Conservation (phyloP, 2,329 filamentous ascomycete species). For the Penicillium sp. region DNA sequence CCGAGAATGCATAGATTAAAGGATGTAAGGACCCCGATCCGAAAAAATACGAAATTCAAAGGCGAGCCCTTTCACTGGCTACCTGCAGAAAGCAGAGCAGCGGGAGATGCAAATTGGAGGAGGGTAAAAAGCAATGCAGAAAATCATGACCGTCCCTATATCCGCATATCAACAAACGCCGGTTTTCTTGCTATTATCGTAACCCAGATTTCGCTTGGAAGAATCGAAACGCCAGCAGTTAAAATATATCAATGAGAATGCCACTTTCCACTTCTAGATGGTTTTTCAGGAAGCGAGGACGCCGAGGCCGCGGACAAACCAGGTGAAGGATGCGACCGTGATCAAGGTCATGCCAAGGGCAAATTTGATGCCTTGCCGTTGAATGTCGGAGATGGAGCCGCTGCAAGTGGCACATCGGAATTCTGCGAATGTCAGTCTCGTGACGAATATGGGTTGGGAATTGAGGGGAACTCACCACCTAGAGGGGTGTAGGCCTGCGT, state of each 20-base stretch:
- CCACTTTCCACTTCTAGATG: neutral
- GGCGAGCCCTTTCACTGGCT: neutral
- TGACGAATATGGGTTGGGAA: neutral
- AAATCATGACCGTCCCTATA: slow-evolving; percentile 12
- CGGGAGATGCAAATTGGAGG: slow-evolving; percentile 4
- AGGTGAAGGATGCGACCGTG: slow-evolving; percentile 58
- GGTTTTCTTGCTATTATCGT: slow-evolving; percentile 33
- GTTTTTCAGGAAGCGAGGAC: slow-evolving; percentile 27
- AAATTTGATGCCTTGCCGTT: slow-evolving; percentile 56
- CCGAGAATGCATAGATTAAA: neutral
- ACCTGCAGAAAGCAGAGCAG: neutral
- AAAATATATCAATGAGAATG: slow-evolving; percentile 23
- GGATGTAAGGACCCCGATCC: neutral
- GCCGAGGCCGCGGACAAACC: slow-evolving; percentile 48
- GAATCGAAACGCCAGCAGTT: slow-evolving; percentile 4
- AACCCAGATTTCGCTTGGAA: slow-evolving; percentile 20
- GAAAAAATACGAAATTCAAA: neutral
- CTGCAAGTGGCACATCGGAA: slow-evolving; percentile 59
- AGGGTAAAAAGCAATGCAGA: slow-evolving; percentile 2
- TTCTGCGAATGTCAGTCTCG: slow-evolving; percentile 37
- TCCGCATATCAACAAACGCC: slow-evolving; percentile 21
- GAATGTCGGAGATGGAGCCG: slow-evolving; percentile 51
- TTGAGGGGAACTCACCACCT: slow-evolving; percentile 41
- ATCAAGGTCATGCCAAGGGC: slow-evolving; percentile 56
- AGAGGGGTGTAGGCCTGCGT: slow-evolving; percentile 53